Evolutionary conservation across 768 basidiomycete genomes (phyloP).

Genomic region (Podaxis sp.): DNA sequence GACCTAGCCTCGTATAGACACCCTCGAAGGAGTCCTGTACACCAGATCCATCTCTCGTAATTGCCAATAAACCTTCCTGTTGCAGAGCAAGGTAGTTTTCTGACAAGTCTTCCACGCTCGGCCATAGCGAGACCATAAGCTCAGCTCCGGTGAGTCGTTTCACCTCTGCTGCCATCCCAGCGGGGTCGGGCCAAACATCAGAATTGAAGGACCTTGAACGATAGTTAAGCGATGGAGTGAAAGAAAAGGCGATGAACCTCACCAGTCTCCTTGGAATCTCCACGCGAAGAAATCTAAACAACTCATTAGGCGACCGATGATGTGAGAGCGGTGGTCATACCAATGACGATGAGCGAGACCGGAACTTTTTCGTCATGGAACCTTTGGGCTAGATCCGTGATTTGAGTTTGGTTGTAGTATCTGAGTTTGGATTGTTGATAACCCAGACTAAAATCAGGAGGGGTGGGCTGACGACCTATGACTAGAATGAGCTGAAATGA

Average conservation of each 20-base stretch:
- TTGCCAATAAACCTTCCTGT: conserved; percentile 31
- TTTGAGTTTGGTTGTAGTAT: conserved; percentile 35
- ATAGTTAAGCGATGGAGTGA: not conserved
- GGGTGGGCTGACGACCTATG: conserved; percentile 34
- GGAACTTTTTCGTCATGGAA: conserved; percentile 37
- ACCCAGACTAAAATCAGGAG: conserved; percentile 35
- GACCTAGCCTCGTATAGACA: conserved; percentile 33
- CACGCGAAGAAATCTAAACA: conserved; percentile 34
- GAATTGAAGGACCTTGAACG: conserved; percentile 32
- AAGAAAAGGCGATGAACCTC: not conserved
- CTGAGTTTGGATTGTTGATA: conserved; percentile 39
- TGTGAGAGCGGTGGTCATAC: conserved; percentile 16
- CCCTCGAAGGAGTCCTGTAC: conserved; percentile 35
- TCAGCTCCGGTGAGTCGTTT: conserved; percentile 36
- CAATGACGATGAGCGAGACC: conserved; percentile 36
- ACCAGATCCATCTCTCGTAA: conserved; percentile 35
- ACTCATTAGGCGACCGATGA: not conserved
- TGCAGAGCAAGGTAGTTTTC: conserved; percentile 32
- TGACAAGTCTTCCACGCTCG: conserved; percentile 37
- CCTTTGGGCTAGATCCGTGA: conserved; percentile 32
- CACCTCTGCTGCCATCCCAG: conserved; percentile 32
- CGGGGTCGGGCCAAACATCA: conserved; percentile 34
- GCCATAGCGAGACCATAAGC: conserved; percentile 40
- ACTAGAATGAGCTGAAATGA: not conserved
- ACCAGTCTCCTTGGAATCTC: conserved; percentile 40